Percentiles rank a stretch among this genome's conserved stretches.
Evolutionary conservation across 2,329 filamentous ascomycete species (phyloP).

Genomic region (Sarocladiaceae sp.): DNA sequence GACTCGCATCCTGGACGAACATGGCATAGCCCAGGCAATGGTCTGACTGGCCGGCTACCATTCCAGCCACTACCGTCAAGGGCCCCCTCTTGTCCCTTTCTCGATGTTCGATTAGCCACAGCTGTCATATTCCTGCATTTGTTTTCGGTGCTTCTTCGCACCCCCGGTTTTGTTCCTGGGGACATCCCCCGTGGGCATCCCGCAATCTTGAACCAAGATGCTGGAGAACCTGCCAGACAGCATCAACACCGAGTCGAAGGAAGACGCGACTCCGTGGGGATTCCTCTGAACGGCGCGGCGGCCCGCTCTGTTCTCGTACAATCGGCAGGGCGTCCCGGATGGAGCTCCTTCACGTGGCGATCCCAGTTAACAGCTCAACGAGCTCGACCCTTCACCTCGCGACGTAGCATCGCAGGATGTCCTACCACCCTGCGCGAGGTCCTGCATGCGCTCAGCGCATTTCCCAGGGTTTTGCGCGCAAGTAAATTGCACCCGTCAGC

Average conservation of each 20-base stretch:
- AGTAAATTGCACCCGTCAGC: background rate
- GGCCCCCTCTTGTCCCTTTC: background rate
- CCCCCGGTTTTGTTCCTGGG: background rate
- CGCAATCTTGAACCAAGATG: background rate
- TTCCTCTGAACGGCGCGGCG: background rate
- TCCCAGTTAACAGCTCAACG: background rate
- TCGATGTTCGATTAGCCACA: background rate
- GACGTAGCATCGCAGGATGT: background rate
- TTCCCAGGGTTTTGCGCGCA: background rate
- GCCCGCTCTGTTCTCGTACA: slow-evolving; percentile 1
- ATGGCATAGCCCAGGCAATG: background rate
- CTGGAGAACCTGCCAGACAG: background rate
- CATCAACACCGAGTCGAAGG: background rate
- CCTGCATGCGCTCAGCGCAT: background rate
- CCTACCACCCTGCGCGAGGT: background rate
- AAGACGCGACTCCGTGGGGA: background rate
- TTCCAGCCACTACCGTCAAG: background rate
- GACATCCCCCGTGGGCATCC: slow-evolving; percentile 6
- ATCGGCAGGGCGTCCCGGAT: slow-evolving; percentile 5
- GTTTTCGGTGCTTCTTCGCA: background rate
- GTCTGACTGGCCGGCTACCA: background rate
- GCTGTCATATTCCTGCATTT: background rate
- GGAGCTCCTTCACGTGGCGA: slow-evolving; percentile 4
- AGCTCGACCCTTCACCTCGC: background rate
- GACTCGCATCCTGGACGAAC: background rate